A percentile compares a stretch with the other conserved stretches of the same genome.
Conservation (phyloP, 257 asterid species). For the Echites panduratus region DNA sequence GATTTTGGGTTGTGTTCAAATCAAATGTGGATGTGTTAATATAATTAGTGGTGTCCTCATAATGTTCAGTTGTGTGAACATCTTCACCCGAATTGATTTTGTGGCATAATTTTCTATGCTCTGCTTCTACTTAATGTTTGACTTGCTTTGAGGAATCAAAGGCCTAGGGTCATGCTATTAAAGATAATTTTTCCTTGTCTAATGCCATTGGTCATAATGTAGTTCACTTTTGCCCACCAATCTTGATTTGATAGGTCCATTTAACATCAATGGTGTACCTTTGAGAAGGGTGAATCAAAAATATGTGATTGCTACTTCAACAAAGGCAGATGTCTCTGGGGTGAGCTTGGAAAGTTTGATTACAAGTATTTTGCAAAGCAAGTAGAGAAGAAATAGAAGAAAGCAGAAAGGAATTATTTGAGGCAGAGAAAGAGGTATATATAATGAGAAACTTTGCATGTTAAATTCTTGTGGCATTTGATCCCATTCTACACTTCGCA, state of each 20-base stretch:
- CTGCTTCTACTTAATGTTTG: no score
- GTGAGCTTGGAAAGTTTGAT: conserved; percentile 46
- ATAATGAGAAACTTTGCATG: background rate
- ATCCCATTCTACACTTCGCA: no score
- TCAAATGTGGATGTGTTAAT: no score
- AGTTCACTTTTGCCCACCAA: background rate
- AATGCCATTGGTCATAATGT: background rate
- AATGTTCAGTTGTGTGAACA: no score
- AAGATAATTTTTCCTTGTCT: no score
- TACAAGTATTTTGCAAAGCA: conserved; percentile 58
- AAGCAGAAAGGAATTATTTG: conserved; percentile 58
- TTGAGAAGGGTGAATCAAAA: conserved; percentile 65
- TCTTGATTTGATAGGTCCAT: conserved; percentile 36
- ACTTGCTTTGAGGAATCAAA: no score
- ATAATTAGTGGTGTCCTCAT: no score
- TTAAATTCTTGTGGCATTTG: no score
- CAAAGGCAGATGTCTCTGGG: conserved; percentile 52
- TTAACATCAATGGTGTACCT: conserved; percentile 66
- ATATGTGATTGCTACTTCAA: conserved; percentile 57
- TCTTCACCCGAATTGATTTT: background rate
- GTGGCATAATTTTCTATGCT: no score
- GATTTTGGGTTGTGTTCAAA: no score
- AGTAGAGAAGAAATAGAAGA: conserved; percentile 46
- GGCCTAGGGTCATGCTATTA: no score
- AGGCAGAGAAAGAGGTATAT: conserved; percentile 41